Base-by-base conservation (phyloP, 1,284 basidiomycete genomes). In the Malassezia japonica region DNA sequence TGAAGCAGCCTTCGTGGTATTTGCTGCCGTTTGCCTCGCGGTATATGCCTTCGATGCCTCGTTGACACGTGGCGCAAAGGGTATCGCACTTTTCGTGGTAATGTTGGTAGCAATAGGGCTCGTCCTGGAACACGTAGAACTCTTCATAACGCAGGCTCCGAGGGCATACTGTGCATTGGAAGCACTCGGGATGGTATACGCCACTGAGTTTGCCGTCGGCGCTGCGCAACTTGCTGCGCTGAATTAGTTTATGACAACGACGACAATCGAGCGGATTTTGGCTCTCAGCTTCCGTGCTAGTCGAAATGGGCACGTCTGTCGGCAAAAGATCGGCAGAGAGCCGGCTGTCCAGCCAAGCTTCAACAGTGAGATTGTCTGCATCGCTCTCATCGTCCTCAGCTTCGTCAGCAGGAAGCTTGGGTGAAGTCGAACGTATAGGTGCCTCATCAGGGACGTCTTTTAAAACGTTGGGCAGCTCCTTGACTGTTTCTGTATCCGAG, bases 151-250 rank as follows among this genome's bases (percentile, higher is more conserved):
- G 32, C 15, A 53, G 27, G 8, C 34, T 40, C 21, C 10, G 21
- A 20, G 34, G 7, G 33, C 50, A 53, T 5, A 20, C 25, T 3
- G 28, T 18, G 36, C 50, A 53, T 9, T 34, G 15, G 25, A 53
- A 35, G 31, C 50, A 53, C 13, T 48, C 45, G 13, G 28, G 43
- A 38, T 53, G 50, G 27, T 47, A 53, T 8, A 41, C 16, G 4
- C 50, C 50, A 8, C 29, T 25, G 9, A 53, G 38, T 13, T 40
- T 18, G 2, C 34, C 39, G 33, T 48, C 34, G 10, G 18, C 27
- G 20, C 50, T 28, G 15, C 45, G 38, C 5, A 53, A 23, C 24
- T 42, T 42, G 40, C 3, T 12, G 29, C 18, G 27, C 31, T 42
- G 16, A 5, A 52, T 45, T 13, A 21, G 10, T 15, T 46, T 13